Percentiles rank a stretch among this genome's conserved stretches.
phyloP scores from a whole-genome alignment of 2,329 filamentous ascomycete genomes.

The Aureobasidium sp. region DNA sequence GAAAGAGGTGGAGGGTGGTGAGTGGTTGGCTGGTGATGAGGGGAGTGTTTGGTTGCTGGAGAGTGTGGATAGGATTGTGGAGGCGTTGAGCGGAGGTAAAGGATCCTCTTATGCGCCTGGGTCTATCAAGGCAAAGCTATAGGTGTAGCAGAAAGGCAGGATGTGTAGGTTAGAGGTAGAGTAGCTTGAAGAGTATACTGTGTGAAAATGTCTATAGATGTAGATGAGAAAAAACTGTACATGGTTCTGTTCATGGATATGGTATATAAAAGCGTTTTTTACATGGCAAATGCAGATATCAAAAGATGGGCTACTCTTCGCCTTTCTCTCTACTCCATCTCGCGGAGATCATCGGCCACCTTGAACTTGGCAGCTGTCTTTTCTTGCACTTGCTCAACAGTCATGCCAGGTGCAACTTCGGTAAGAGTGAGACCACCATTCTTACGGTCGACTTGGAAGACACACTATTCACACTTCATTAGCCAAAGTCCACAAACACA shows the following conservation, averaged over 20 bases:
- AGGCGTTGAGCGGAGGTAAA: slow-evolving; percentile 35
- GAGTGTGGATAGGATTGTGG: slow-evolving; percentile 53
- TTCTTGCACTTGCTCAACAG: slow-evolving; percentile 57
- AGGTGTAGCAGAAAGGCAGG: background rate
- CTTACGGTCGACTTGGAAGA: slow-evolving; percentile 59
- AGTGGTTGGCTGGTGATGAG: slow-evolving; percentile 58
- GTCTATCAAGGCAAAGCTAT: slow-evolving; percentile 34
- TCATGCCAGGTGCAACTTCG: slow-evolving; percentile 60
- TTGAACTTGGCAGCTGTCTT: slow-evolving; percentile 63
- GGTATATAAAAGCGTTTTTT: background rate
- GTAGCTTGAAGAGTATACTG: too few relatives aligned
- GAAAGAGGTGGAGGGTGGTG: slow-evolving; percentile 47
- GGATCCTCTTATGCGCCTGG: slow-evolving; percentile 51
- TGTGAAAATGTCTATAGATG: too few relatives aligned
- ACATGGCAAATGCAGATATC: too few relatives aligned
- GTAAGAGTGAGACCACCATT: slow-evolving; percentile 58
- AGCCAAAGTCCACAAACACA: background rate
- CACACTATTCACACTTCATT: slow-evolving; percentile 36
- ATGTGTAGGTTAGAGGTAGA: too few relatives aligned
- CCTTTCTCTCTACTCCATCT: slow-evolving; percentile 32
- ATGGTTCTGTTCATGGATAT: background rate
- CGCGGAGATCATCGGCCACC: slow-evolving; percentile 50
- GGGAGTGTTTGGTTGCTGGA: slow-evolving; percentile 56
- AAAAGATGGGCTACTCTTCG: background rate
- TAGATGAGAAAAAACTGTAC: background rate